Evolutionary conservation across 805 yeast genomes (phyloP).

Genomic region (Maudiozyma turicensis): DNA sequence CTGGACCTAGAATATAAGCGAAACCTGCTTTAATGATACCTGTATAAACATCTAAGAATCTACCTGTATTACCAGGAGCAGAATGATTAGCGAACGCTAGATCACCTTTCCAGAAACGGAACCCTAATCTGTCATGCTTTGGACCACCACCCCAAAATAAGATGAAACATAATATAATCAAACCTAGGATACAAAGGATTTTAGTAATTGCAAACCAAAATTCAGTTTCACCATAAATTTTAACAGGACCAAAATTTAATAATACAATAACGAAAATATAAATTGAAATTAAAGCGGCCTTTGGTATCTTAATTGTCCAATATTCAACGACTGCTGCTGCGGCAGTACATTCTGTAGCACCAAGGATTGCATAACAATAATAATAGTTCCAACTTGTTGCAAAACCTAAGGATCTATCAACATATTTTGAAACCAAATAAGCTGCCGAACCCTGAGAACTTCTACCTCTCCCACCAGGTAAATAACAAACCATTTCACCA

Average conservation of each 20-base stretch:
- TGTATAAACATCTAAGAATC: conserved; percentile 54
- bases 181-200: conserved; percentile 37
- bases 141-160: conserved; percentile 44
- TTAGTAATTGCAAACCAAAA: conserved; percentile 36
- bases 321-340: conserved; percentile 53
- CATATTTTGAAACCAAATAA: conserved; percentile 48
- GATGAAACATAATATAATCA: conserved; percentile 36
- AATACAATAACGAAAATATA: conserved; percentile 39
- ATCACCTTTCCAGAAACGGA: conserved; percentile 56
- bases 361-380: conserved; percentile 38
- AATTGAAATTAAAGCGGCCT: conserved; percentile 52
- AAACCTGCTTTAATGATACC: conserved; percentile 56
- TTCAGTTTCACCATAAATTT: conserved; percentile 35
- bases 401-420: conserved; percentile 49
- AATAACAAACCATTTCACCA: conserved; percentile 59
- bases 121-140: conserved; percentile 46
- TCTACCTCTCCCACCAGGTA: conserved; percentile 43
- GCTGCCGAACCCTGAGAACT: conserved; percentile 43
- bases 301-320: conserved; percentile 43
- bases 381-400: conserved; percentile 53
- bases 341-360: conserved; percentile 56
- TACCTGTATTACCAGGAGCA: conserved; percentile 46
- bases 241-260: conserved; percentile 44
- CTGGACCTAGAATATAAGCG: conserved; percentile 56
- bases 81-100: conserved; percentile 48